phyloP scores from a whole-genome alignment of 2,329 filamentous ascomycete genomes.

The Boeremia lycopersici region DNA sequence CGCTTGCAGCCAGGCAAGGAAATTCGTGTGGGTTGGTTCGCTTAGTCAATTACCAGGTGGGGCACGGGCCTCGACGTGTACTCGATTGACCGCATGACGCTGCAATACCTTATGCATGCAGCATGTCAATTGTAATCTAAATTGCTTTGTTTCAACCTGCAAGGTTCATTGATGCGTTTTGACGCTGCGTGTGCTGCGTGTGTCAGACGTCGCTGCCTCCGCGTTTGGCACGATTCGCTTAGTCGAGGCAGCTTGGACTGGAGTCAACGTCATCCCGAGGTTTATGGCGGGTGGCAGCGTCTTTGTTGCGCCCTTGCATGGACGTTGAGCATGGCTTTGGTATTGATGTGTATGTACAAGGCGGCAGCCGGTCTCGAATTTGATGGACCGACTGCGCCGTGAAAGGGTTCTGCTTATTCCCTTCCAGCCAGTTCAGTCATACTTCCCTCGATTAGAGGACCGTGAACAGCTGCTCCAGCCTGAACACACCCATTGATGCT shows the following conservation, averaged over 20 bases:
- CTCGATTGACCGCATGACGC: constrained; percentile 14
- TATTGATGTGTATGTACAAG: constrained; percentile 34
- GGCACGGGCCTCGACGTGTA: constrained; percentile 10
- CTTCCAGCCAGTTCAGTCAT: constrained; percentile 8
- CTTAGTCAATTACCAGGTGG: constrained; percentile 31
- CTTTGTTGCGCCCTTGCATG: constrained; percentile 16
- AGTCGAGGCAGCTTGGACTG: constrained; percentile 12
- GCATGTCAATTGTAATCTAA: not conserved
- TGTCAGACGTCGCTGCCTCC: constrained; percentile 8
- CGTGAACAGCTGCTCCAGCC: constrained; percentile 11
- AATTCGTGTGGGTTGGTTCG: constrained; percentile 32
- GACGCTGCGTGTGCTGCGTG: constrained; percentile 3
- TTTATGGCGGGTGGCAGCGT: constrained; percentile 9
- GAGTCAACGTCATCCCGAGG: constrained; percentile 28
- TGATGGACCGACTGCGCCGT: constrained; percentile 18
- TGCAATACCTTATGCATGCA: constrained; percentile 11
- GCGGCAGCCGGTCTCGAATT: constrained; percentile 17
- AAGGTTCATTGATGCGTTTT: not conserved
- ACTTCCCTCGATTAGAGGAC: not conserved
- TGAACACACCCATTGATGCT: constrained; percentile 10
- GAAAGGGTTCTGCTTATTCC: constrained; percentile 4
- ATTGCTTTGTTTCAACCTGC: not conserved
- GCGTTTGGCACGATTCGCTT: constrained; percentile 18
- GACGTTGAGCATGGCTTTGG: constrained; percentile 18
- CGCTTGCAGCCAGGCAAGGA: constrained; percentile 19